Evolutionary conservation across 192 early-diverging fungal species (phyloP), one percentile per base, ranked within the genome.

Genomic region (Obelidium mucronatum): DNA sequence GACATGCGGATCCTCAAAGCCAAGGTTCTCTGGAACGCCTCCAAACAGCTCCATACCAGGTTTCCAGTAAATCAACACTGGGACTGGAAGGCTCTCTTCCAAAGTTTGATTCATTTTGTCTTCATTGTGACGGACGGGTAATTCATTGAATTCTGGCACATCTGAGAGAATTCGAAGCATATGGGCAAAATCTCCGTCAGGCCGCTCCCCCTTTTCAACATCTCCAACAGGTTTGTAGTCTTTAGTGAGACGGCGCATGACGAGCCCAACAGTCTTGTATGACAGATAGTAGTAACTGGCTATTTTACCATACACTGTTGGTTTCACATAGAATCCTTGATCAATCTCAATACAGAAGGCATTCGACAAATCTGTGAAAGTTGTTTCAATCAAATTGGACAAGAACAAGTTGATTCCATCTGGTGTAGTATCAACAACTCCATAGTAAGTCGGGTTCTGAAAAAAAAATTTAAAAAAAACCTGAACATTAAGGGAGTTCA

Each of bases 401-500:
- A 99, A 74, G 80, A 91, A 94, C 4, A 71, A 71, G 75, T 92
- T 92, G 19, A 98, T 82, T 22, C 89, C 91, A 8, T 77, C 64
- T 1, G 90, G 89, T 0, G 93, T 84, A 51, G 87, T 59, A 42
- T 95, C 96, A 61, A 93, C 86, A 1, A 95, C 85, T 6, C 94
- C 96, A 80, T 99, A 99, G 82, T 95, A 99, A 1, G 95, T 91
- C 19, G 98, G 98, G 80, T 99, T 99, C 85, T 93, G 87, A 37
- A 54, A 19, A 28, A 39, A 77, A 55, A 5, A 35, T 36, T 1
- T 51, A 28, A 67, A 24, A 3, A 34, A 51, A 42, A 51, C 24
- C 40, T 52, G n/a, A 2, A 37, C 35, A 15, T 44, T 33, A 48
- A 70, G 5, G 28, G 5, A 17, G 55, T 69, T 2, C 11, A 69